Percentiles rank a stretch among this genome's conserved stretches.
Conservation (phyloP, 2,329 filamentous ascomycete species). For the Botrytis galanthina region DNA sequence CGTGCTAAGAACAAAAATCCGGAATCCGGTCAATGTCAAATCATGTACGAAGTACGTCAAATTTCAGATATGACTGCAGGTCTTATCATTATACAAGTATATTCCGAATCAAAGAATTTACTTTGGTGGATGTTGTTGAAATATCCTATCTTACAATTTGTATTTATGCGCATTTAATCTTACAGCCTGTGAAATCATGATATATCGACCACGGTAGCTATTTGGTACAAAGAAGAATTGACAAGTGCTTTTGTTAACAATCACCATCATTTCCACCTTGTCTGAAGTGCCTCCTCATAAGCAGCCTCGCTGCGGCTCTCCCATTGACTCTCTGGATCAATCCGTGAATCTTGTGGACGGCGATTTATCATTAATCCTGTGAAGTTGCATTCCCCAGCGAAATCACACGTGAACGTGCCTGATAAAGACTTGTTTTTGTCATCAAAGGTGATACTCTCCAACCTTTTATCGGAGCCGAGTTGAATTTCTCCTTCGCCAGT, state of each 20-base stretch:
- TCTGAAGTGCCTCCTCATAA: constrained; percentile 19
- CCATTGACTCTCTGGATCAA: constrained; percentile 25
- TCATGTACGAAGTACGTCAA: not conserved
- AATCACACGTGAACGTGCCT: constrained; percentile 23
- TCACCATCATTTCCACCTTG: constrained; percentile 21
- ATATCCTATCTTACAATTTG: not conserved
- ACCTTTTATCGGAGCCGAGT: constrained; percentile 20
- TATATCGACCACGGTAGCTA: not conserved
- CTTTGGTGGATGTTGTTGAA: not conserved
- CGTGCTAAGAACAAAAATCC: not conserved
- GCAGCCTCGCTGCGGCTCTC: constrained; percentile 20
- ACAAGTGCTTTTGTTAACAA: not conserved
- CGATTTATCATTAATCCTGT: constrained; percentile 21
- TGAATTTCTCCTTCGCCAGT: constrained; percentile 29
- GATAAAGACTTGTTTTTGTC: constrained; percentile 23
- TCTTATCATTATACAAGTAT: not conserved
- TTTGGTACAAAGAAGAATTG: not conserved
- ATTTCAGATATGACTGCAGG: not conserved
- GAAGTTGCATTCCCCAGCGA: constrained; percentile 22
- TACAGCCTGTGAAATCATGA: not conserved
- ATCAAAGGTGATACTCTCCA: constrained; percentile 24
- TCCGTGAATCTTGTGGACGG: not conserved
- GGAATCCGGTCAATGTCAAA: not conserved
- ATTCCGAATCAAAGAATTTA: not conserved
- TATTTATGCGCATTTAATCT: not conserved